Conservation (phyloP, 805 yeast genomes). For the Starmerella riodocensis region DNA sequence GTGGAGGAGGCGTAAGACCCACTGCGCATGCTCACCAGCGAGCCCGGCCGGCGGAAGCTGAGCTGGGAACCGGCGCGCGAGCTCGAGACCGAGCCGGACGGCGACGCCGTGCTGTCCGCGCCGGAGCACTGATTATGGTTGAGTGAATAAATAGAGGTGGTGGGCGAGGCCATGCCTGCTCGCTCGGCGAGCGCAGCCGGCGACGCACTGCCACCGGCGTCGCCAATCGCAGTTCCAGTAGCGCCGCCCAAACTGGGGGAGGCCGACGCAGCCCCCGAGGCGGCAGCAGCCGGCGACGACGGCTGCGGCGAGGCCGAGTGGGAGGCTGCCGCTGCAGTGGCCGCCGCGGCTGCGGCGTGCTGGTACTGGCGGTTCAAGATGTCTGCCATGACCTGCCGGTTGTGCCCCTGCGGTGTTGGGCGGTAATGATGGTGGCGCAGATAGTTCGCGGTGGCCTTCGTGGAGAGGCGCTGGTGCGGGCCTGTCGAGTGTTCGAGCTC, state of each 20-base stretch:
- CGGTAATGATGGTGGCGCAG: slow-evolving; percentile 31
- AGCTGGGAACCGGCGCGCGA: slow-evolving; percentile 9
- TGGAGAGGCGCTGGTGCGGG: neutral
- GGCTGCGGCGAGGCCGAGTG: neutral
- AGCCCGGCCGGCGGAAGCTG: slow-evolving; percentile 7
- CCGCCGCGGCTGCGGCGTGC: too few relatives aligned
- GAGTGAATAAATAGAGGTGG: too few relatives aligned
- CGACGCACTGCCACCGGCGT: too few relatives aligned
- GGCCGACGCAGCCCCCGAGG: too few relatives aligned
- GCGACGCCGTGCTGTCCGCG: too few relatives aligned
- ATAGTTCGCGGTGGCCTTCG: slow-evolving; percentile 20
- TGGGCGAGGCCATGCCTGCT: too few relatives aligned
- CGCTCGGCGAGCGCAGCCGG: too few relatives aligned
- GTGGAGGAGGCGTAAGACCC: slow-evolving; percentile 9
- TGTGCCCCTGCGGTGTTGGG: slow-evolving; percentile 24
- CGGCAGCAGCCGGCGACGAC: too few relatives aligned
- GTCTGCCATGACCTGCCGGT: slow-evolving; percentile 24
- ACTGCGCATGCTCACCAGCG: slow-evolving; percentile 11
- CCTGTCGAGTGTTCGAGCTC: slow-evolving; percentile 11
- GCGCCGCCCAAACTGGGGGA: too few relatives aligned
- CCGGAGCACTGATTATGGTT: too few relatives aligned
- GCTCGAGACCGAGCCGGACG: neutral
- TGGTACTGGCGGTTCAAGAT: slow-evolving; percentile 26
- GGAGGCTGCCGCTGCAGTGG: too few relatives aligned
- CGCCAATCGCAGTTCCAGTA: too few relatives aligned